These are phyloP conservation scores for Kappamyces sp. DNA, from an alignment of 192 early-diverging fungal genomes.

Conservation along the genomic window DNA sequence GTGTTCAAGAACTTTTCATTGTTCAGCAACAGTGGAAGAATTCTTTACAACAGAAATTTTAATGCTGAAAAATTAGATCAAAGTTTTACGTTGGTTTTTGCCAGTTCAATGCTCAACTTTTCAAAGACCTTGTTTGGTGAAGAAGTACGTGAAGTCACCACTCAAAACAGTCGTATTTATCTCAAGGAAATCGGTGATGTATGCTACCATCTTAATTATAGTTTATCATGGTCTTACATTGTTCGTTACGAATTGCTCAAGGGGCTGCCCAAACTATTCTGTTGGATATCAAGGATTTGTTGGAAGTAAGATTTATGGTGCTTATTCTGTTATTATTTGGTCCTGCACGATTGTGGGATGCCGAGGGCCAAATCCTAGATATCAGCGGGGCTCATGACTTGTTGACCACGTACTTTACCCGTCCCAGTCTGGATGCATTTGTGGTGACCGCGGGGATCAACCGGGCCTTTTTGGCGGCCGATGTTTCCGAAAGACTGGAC, in stretches of 20 bases:
- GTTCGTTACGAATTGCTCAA: constrained; percentile 40
- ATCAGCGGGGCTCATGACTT: constrained; percentile 55
- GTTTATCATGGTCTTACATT: constrained; percentile 56
- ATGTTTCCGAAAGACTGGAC: constrained; percentile 48
- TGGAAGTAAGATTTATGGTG: constrained; percentile 36
- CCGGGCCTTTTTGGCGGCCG: constrained; percentile 42
- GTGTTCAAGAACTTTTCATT: constrained; percentile 38
- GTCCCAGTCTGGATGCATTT: constrained; percentile 38
- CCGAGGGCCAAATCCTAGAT: constrained; percentile 45
- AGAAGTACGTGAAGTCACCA: constrained; percentile 49
- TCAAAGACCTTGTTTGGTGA: constrained; percentile 49
- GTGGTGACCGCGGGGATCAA: constrained; percentile 46
- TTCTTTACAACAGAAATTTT: constrained; percentile 47
- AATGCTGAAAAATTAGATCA: constrained; percentile 45
- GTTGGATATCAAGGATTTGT: constrained; percentile 48
- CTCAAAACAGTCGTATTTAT: constrained; percentile 40
- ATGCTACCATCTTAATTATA: constrained; percentile 14
- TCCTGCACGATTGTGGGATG: constrained; percentile 49
- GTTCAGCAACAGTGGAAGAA: constrained; percentile 40
- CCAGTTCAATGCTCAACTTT: constrained; percentile 56
- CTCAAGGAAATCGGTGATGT: constrained; percentile 55
- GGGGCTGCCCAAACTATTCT: constrained; percentile 46
- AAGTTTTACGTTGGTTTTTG: constrained; percentile 54
- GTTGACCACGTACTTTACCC: constrained; percentile 41
- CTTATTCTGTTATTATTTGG: constrained; percentile 49